A percentile compares a stretch with the other conserved stretches of the same genome.
Evolutionary conservation across 129 eudicot genomes (phyloP).

Genomic region (Oenanthe sinensis): DNA sequence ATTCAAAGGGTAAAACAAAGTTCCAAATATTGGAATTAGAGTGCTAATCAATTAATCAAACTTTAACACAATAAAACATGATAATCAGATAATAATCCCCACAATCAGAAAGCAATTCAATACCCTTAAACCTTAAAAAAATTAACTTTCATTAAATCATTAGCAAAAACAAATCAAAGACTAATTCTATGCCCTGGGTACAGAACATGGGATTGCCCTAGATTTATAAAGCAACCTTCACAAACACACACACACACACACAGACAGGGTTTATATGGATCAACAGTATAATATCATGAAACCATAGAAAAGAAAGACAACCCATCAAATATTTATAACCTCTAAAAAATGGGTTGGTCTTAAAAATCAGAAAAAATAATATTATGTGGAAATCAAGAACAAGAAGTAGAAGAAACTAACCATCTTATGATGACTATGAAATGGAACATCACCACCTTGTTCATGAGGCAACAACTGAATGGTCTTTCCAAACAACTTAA

Average conservation of each 20-base stretch:
- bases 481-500: constrained; percentile 49
- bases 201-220: not conserved
- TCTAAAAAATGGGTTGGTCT: constrained; percentile 14
- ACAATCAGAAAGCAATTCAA: not conserved
- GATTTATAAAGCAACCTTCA: not conserved
- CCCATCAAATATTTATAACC: constrained; percentile 14
- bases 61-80: not conserved
- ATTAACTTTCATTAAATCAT: not conserved
- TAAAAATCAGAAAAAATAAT: not conserved
- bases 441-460: not conserved
- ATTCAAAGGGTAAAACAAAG: not conserved
- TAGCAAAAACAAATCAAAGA: not conserved
- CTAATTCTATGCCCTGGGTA: not conserved
- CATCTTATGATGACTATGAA: not conserved
- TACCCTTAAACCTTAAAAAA: not conserved
- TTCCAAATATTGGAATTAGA: not conserved
- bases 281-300: not conserved
- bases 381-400: not conserved
- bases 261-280: not conserved
- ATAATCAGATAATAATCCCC: not conserved
- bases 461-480: constrained; percentile 26
- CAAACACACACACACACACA: not conserved
- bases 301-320: not conserved
- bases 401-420: constrained; percentile 6
- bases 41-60: not conserved